These are phyloP conservation scores for Lachancea nothofagi DNA, from an alignment of 805 yeast genomes.

Conservation along the genomic window DNA sequence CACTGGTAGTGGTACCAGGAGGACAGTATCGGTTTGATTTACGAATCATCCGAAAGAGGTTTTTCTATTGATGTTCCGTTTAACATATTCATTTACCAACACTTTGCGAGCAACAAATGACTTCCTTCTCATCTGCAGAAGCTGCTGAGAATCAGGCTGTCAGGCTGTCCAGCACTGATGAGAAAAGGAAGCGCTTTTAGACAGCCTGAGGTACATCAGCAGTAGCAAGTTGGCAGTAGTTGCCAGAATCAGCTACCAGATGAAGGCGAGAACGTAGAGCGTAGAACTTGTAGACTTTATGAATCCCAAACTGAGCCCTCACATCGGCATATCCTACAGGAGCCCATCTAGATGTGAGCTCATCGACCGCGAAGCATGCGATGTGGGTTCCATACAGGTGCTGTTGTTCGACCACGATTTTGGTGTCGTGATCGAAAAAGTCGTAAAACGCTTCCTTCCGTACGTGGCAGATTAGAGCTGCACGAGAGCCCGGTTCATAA, in stretches of 20 bases:
- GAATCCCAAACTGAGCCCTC: constrained; percentile 19
- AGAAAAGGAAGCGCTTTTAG: background rate
- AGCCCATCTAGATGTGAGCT: constrained; percentile 15
- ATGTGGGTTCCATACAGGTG: constrained; percentile 22
- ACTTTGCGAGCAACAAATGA: too few relatives aligned
- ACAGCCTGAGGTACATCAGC: background rate
- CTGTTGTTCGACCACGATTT: constrained; percentile 11
- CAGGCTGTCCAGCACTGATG: too few relatives aligned
- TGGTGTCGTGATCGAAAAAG: constrained; percentile 6
- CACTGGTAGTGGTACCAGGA: too few relatives aligned
- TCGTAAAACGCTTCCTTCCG: constrained; percentile 8
- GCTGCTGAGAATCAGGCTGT: too few relatives aligned
- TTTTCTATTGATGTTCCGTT: background rate
- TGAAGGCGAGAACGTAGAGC: constrained; percentile 6
- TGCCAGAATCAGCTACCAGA: background rate
- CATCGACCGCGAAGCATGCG: constrained; percentile 14
- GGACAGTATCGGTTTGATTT: too few relatives aligned
- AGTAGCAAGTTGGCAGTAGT: background rate
- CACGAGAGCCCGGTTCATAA: constrained; percentile 7
- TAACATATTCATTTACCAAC: too few relatives aligned
- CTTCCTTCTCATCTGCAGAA: too few relatives aligned
- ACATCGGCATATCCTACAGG: constrained; percentile 20
- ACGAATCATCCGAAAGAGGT: too few relatives aligned
- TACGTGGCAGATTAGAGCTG: constrained; percentile 5
- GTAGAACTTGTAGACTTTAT: constrained; percentile 9